Conservation (phyloP, 2,329 filamentous ascomycete species). For the Cercospora zeina region DNA sequence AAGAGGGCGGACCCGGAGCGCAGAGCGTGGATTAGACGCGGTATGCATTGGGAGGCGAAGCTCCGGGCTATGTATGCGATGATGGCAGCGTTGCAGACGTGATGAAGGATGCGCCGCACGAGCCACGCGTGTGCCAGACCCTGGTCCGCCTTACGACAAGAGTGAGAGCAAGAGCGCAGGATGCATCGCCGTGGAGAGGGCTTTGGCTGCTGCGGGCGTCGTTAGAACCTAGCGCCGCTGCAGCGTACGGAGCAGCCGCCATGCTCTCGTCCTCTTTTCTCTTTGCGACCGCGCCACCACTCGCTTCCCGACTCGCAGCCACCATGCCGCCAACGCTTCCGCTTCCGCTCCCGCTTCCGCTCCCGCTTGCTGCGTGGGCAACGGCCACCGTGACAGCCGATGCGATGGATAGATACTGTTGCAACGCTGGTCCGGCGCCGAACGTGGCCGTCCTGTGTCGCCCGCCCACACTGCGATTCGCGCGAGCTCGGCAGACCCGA, state of each 20-base stretch:
- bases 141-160: conserved; percentile 18
- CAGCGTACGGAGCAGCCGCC: too few relatives aligned
- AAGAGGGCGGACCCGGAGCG: conserved; percentile 20
- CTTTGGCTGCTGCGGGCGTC: too few relatives aligned
- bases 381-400: background rate
- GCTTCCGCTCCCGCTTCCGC: background rate
- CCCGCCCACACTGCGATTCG: conserved; percentile 20
- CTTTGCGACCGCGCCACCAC: too few relatives aligned
- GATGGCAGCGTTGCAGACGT: conserved; percentile 29
- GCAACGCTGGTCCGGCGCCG: conserved; percentile 14
- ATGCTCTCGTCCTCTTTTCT: too few relatives aligned
- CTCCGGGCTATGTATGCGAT: conserved; percentile 30
- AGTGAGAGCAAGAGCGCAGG: conserved; percentile 20
- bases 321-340: too few relatives aligned
- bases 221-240: conserved; percentile 29
- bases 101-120: conserved; percentile 34
- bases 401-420: conserved; percentile 11
- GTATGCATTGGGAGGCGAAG: conserved; percentile 31
- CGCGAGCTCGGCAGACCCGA: conserved; percentile 24
- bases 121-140: conserved; percentile 26
- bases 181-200: conserved; percentile 27
- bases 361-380: background rate
- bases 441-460: conserved; percentile 17
- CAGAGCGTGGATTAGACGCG: conserved; percentile 26
- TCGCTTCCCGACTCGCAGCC: too few relatives aligned